Evolutionary conservation across 2,329 filamentous ascomycete species (phyloP).

Genomic region (Claviceps sorghi): DNA sequence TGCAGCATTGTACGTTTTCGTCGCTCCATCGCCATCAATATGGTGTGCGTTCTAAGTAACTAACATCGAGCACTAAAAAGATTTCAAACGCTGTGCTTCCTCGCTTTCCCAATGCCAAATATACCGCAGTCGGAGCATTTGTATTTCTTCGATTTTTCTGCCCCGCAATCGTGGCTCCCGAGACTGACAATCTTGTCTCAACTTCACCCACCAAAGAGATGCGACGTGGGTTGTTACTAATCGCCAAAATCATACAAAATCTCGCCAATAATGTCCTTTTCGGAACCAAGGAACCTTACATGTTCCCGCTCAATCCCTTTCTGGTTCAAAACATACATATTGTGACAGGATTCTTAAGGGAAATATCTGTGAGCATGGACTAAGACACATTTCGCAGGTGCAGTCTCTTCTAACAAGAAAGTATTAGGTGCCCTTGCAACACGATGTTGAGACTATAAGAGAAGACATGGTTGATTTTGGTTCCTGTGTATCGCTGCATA

Average conservation of each 20-base stretch:
- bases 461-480: conserved; percentile 51
- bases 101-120: conserved; percentile 54
- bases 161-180: conserved; percentile 55
- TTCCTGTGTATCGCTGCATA: conserved; percentile 53
- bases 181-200: conserved; percentile 50
- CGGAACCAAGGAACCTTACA: conserved; percentile 57
- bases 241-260: conserved; percentile 58
- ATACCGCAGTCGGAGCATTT: conserved; percentile 57
- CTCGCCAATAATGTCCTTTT: conserved; percentile 59
- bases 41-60: not conserved
- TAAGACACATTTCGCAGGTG: not conserved
- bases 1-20: conserved; percentile 43
- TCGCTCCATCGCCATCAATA: not conserved
- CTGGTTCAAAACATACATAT: conserved; percentile 53
- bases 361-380: conserved; percentile 41
- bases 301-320: conserved; percentile 57
- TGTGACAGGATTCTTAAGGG: conserved; percentile 50
- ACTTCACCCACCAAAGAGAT: conserved; percentile 51
- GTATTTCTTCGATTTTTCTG: conserved; percentile 61
- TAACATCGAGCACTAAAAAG: conserved; percentile 14
- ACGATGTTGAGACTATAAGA: conserved; percentile 24
- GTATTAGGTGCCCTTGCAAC: conserved; percentile 32
- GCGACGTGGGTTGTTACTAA: conserved; percentile 51
- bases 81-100: conserved; percentile 49
- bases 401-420: conserved; percentile 2